Conservation (phyloP, 2,329 filamentous ascomycete species). For the Curvularia sp. region DNA sequence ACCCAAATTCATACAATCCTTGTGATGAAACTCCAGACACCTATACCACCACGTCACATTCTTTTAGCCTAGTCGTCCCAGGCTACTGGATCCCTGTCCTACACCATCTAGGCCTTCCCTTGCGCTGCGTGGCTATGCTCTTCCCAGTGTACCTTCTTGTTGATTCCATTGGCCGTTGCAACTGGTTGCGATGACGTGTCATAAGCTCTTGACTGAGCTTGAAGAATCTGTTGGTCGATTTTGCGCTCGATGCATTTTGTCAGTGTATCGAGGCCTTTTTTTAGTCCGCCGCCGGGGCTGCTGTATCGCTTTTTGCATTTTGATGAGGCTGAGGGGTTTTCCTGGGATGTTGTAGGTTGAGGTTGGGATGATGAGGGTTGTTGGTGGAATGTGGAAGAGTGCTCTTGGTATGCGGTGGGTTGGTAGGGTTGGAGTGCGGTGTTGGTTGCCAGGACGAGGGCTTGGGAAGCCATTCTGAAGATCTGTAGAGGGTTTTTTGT, state of each 20-base stretch:
- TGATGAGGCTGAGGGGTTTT: neutral
- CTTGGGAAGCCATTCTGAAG: neutral
- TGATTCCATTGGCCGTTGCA: neutral
- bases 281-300: conserved; percentile 9
- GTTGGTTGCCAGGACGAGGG: neutral
- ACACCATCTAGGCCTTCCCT: neutral
- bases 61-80: neutral
- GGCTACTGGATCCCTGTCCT: neutral
- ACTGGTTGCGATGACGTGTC: conserved; percentile 1
- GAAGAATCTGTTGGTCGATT: conserved; percentile 23
- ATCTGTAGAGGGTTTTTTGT: neutral
- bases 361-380: neutral
- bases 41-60: neutral
- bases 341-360: neutral
- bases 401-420: neutral
- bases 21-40: no score
- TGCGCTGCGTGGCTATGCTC: neutral
- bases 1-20: neutral
- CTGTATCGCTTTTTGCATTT: neutral
- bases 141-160: conserved; percentile 1
- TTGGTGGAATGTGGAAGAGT: neutral
- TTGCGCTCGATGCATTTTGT: conserved; percentile 18
- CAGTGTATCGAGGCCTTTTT: conserved; percentile 17
- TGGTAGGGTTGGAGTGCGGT: neutral
- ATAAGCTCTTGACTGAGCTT: conserved; percentile 21